phyloP scores from a whole-genome alignment of 352 stramenopile genomes.

The Pythium diclinum region DNA sequence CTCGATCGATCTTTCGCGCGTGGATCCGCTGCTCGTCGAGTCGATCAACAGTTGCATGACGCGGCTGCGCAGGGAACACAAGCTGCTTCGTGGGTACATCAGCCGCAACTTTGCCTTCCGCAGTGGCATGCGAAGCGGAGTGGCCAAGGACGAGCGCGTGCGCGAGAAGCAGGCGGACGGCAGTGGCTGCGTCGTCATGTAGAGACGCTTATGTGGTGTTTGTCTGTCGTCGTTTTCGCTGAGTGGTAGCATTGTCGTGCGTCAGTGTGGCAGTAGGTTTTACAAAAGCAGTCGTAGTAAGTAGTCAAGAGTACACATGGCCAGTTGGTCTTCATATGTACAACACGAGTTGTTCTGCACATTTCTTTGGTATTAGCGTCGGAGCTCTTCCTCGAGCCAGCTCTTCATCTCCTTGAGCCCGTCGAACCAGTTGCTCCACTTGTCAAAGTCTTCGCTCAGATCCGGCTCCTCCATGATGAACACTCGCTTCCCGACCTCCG shows the following conservation, averaged over 20 bases:
- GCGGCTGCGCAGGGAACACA: constrained; percentile 61
- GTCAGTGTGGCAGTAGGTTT: background rate
- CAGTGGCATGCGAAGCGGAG: background rate
- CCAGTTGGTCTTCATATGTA: background rate
- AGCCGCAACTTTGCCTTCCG: constrained; percentile 80
- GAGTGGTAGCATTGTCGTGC: background rate
- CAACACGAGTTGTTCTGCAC: constrained; percentile 10
- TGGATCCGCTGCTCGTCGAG: constrained; percentile 27
- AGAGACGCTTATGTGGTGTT: background rate
- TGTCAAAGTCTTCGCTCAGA: constrained; percentile 66
- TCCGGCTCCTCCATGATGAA: constrained; percentile 80
- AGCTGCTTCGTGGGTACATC: constrained; percentile 66
- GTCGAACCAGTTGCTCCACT: constrained; percentile 83
- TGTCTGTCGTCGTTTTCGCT: background rate
- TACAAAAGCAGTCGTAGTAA: no score
- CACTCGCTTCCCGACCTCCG: constrained; percentile 41
- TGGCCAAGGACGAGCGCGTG: constrained; percentile 14
- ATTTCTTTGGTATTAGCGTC: background rate
- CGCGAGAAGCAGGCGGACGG: constrained; percentile 12
- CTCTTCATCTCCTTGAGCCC: constrained; percentile 63
- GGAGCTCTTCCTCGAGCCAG: constrained; percentile 3
- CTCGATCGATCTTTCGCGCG: constrained; percentile 24
- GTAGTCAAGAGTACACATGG: background rate
- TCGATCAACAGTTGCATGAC: constrained; percentile 39
- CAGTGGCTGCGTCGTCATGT: constrained; percentile 19